Evolutionary conservation across 768 basidiomycete species (phyloP).

Genomic region (Botryobasidium botryosum): DNA sequence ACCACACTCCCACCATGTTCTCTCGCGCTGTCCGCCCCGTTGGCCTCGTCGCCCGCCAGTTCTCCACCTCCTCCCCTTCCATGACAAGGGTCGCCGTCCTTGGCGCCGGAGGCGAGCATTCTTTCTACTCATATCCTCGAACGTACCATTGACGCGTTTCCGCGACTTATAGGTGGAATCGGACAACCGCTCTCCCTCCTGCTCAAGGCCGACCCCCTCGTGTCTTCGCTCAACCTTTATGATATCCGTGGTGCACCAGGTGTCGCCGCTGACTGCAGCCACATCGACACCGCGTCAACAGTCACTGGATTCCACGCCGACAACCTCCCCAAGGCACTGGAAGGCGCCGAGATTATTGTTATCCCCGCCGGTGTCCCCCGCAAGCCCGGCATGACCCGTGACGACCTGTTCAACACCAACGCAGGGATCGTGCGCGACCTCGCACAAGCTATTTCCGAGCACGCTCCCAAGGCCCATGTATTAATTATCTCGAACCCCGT

Average conservation of each 20-base stretch:
- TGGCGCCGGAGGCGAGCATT: conserved; percentile 82
- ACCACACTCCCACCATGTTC: too few species aligned
- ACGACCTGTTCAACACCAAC: conserved; percentile 95
- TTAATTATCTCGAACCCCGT: conserved; percentile 98
- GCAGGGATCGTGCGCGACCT: conserved; percentile 96
- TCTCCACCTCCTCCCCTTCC: conserved; percentile 57
- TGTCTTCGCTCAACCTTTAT: conserved; percentile 72
- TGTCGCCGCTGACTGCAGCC: conserved; percentile 94
- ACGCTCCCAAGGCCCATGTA: conserved; percentile 80
- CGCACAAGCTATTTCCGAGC: conserved; percentile 69
- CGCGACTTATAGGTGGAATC: conserved; percentile 44
- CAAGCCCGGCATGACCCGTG: conserved; percentile 92
- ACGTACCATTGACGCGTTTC: neutral
- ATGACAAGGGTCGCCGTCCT: conserved; percentile 87
- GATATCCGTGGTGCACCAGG: conserved; percentile 93
- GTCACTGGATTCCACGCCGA: conserved; percentile 69
- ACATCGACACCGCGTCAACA: conserved; percentile 74
- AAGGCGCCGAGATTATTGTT: conserved; percentile 81
- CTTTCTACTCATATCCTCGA: conserved; percentile 7
- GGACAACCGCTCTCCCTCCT: conserved; percentile 92
- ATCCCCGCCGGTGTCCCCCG: conserved; percentile 99
- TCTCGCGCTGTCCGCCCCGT: too few species aligned
- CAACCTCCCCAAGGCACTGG: conserved; percentile 77
- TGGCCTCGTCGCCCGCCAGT: too few species aligned
- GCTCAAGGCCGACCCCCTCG: conserved; percentile 83